Evolutionary conservation across 495 filamentous ascomycete species (phyloP).

Genomic region (Platismatia glauca): DNA sequence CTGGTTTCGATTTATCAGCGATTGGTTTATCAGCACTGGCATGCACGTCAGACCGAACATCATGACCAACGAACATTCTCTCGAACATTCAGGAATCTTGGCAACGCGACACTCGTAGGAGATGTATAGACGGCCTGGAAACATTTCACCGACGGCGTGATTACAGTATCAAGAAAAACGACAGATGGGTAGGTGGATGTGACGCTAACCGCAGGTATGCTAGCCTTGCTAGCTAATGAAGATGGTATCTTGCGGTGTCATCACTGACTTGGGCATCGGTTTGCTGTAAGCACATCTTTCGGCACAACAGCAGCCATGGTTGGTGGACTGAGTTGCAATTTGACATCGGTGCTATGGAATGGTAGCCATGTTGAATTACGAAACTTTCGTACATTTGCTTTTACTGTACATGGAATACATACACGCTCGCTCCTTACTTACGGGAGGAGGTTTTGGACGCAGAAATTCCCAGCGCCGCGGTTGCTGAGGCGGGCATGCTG

Average conservation of each 20-base stretch:
- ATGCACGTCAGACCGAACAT: neutral
- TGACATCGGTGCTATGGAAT: constrained; percentile 85
- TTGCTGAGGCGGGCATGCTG: neutral
- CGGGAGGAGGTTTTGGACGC: neutral
- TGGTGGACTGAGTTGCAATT: constrained; percentile 76
- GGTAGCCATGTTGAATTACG: no score
- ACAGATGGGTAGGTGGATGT: neutral
- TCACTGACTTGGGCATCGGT: constrained; percentile 7
- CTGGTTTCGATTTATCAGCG: neutral
- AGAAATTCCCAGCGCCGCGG: neutral
- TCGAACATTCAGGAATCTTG: neutral
- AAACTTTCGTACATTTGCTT: neutral
- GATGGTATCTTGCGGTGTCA: constrained; percentile 2
- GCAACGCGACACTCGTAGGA: neutral
- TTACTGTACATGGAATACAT: neutral
- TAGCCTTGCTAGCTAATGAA: neutral
- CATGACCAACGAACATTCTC: neutral
- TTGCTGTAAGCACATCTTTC: constrained; percentile 69
- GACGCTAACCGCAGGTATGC: neutral
- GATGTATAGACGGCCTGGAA: neutral
- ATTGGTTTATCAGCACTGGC: neutral
- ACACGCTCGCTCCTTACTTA: neutral
- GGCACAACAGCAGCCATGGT: constrained; percentile 87
- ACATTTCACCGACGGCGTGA: no score
- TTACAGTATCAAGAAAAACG: neutral